Percentiles rank a stretch among this genome's conserved stretches.
Conservation (phyloP, 2,329 filamentous ascomycete species). For the Hypoxylon sp. region DNA sequence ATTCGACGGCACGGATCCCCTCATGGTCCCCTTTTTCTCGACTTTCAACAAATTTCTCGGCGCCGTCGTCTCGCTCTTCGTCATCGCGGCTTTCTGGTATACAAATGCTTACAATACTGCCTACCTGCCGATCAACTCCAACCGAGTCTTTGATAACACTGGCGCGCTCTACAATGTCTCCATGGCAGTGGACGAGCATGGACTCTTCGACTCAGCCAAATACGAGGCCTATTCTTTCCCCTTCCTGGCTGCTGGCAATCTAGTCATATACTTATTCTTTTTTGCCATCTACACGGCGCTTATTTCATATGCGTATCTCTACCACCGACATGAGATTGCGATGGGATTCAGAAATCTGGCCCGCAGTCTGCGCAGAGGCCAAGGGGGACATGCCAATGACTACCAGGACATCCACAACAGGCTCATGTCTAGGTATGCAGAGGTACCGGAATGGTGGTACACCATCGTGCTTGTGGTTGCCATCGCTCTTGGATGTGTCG, state of each 20-base stretch:
- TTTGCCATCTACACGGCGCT: constrained; percentile 64
- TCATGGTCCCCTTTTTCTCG: constrained; percentile 61
- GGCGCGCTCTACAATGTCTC: constrained; percentile 57
- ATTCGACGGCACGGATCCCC: constrained; percentile 37
- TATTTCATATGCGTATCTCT: constrained; percentile 59
- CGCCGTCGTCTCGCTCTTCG: constrained; percentile 61
- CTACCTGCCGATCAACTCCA: constrained; percentile 60
- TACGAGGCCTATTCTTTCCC: constrained; percentile 62
- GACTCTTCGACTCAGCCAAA: constrained; percentile 55
- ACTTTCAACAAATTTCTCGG: constrained; percentile 70
- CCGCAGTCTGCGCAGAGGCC: constrained; percentile 55
- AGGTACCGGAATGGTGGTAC: constrained; percentile 65
- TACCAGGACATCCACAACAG: constrained; percentile 41
- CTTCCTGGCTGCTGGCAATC: constrained; percentile 59
- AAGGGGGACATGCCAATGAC: constrained; percentile 44
- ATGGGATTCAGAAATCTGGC: constrained; percentile 59
- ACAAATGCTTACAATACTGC: constrained; percentile 65
- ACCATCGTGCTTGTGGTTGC: constrained; percentile 53
- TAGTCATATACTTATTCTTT: constrained; percentile 64
- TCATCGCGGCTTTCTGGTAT: constrained; percentile 67
- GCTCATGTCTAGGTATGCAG: constrained; percentile 45
- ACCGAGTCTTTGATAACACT: constrained; percentile 60
- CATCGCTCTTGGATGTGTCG: constrained; percentile 56
- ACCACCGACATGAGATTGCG: constrained; percentile 60
- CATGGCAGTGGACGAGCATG: constrained; percentile 43